phyloP scores from a whole-genome alignment of 306 rosid species.

The Styphnolobium japonicum region DNA sequence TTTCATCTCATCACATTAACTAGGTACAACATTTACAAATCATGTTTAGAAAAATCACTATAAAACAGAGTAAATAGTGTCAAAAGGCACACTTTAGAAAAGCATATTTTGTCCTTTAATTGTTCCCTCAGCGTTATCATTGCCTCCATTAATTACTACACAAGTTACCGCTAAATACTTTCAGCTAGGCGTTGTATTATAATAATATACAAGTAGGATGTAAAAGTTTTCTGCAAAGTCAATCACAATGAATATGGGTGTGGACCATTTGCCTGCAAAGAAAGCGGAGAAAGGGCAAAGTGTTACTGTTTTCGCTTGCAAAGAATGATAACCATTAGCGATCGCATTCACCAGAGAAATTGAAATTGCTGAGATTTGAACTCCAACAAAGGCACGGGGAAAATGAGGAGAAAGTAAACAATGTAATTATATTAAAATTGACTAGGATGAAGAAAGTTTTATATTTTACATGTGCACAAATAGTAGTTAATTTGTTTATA shows the following conservation, averaged over 20 bases:
- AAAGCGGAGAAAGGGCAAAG: constrained; percentile 25
- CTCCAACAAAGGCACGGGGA: not conserved
- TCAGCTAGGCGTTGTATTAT: constrained; percentile 18
- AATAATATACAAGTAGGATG: not conserved
- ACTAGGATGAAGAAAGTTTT: not conserved
- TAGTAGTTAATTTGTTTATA: not conserved
- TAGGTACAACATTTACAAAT: constrained; percentile 11
- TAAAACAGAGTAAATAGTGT: not conserved
- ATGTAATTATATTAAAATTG: not conserved
- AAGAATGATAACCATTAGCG: constrained; percentile 14
- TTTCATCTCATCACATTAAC: constrained; percentile 17
- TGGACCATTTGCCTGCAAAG: constrained; percentile 36
- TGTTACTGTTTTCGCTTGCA: constrained; percentile 21
- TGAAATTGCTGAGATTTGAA: not conserved
- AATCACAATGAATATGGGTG: constrained; percentile 36
- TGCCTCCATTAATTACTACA: constrained; percentile 24
- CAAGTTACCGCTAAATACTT: constrained; percentile 28
- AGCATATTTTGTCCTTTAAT: constrained; percentile 66
- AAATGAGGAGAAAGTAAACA: not conserved
- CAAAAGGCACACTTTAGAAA: constrained; percentile 47
- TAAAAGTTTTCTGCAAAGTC: constrained; percentile 32
- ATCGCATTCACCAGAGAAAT: not conserved
- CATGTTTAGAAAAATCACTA: not conserved
- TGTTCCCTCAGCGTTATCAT: constrained; percentile 41
- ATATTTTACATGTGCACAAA: not conserved